A percentile compares a stretch with the other conserved stretches of the same genome.
Evolutionary conservation across 1,284 basidiomycete genomes (phyloP).

Genomic region (Vanrija humicola): DNA sequence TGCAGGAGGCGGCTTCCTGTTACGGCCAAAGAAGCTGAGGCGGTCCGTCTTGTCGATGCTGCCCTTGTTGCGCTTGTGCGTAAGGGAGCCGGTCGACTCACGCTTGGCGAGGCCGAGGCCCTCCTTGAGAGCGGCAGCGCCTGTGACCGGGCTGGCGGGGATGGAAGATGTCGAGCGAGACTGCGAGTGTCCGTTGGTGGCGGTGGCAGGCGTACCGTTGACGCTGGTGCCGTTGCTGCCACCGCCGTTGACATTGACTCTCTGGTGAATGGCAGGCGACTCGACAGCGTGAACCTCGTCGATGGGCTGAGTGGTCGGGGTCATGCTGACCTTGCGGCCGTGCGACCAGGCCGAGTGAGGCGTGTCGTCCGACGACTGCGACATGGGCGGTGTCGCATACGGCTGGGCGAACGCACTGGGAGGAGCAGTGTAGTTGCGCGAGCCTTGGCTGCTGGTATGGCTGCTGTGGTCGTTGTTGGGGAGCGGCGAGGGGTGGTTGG

Average conservation of each 20-base stretch:
- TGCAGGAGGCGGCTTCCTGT: constrained; percentile 73
- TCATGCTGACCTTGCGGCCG: constrained; percentile 35
- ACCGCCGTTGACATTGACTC: not conserved
- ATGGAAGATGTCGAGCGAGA: constrained; percentile 5
- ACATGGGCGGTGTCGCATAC: not conserved
- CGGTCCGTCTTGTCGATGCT: constrained; percentile 48
- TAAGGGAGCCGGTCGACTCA: constrained; percentile 41
- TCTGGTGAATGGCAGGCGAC: not conserved
- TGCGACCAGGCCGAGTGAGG: constrained; percentile 22
- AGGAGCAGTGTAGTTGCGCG: not conserved
- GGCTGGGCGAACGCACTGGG: not conserved
- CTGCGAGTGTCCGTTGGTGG: not conserved
- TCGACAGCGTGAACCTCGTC: constrained; percentile 7
- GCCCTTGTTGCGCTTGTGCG: constrained; percentile 44
- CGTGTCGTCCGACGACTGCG: constrained; percentile 13
- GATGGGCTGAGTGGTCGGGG: constrained; percentile 19
- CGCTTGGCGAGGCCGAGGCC: constrained; percentile 27
- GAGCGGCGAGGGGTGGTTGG: constrained; percentile 6
- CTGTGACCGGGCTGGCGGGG: constrained; percentile 3
- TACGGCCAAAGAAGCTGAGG: constrained; percentile 66
- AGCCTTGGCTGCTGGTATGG: not conserved
- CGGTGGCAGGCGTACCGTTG: not conserved
- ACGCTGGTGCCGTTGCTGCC: not conserved
- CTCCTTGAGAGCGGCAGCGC: not conserved
- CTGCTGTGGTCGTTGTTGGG: not conserved